Evolutionary conservation across 148 eudicot species (phyloP).

Genomic region (Chenopodium suecicum): DNA sequence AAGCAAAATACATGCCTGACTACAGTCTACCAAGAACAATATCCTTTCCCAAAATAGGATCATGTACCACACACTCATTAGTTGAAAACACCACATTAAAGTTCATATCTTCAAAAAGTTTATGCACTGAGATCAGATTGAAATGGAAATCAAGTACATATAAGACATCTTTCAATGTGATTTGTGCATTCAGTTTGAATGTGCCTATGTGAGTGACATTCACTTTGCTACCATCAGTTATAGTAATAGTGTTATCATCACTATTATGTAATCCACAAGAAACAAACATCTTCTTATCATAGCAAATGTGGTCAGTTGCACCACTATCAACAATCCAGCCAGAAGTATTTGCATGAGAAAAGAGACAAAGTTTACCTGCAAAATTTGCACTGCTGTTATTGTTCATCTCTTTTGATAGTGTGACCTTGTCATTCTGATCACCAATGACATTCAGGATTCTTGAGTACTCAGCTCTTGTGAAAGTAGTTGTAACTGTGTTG

Average conservation of each 20-base stretch:
- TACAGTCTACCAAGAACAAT: neutral
- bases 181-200: neutral
- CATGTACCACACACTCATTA: neutral
- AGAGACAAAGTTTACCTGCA: neutral
- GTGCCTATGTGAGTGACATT: neutral
- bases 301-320: neutral
- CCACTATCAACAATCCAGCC: neutral
- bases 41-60: neutral
- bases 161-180: neutral
- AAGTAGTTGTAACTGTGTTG: too few relatives aligned
- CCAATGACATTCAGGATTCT: neutral
- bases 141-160: neutral
- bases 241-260: neutral
- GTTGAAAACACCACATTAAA: neutral
- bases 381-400: neutral
- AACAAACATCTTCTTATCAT: neutral
- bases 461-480: neutral
- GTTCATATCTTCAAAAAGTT: neutral
- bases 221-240: neutral
- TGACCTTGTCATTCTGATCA: neutral
- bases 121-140: neutral
- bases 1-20: neutral
- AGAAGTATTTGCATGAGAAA: neutral
- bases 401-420: neutral
- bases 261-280: rapidly evolving